Conservation (phyloP, 1,284 basidiomycete genomes). For the Pterulicium gracile region DNA sequence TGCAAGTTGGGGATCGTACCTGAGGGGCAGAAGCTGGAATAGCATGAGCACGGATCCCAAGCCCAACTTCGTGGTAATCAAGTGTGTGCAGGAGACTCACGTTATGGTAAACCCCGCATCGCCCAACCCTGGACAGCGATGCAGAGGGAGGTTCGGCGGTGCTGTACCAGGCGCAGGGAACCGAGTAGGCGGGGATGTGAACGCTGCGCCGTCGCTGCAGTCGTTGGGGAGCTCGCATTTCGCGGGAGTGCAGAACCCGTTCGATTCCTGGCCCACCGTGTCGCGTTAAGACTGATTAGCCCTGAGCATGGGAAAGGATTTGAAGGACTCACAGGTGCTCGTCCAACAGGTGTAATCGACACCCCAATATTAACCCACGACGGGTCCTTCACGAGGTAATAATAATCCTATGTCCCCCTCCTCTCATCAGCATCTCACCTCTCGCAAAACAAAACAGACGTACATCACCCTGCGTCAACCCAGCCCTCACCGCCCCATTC, state of each 20-base stretch:
- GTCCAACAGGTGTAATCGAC: background rate
- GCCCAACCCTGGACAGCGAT: background rate
- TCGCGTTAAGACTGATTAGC: too few species aligned
- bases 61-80: too few species aligned
- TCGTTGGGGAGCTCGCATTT: background rate
- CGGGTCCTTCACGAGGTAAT: background rate
- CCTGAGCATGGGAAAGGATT: too few species aligned
- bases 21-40: background rate
- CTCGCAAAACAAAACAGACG: background rate
- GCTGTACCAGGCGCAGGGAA: background rate
- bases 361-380: background rate
- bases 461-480: background rate
- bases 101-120: background rate
- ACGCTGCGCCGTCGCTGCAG: background rate
- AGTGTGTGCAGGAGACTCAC: too few species aligned
- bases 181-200: background rate
- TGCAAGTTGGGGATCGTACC: background rate
- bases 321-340: background rate
- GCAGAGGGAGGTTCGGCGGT: background rate
- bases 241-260: background rate
- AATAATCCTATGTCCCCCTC: background rate
- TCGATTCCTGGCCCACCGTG: too few species aligned
- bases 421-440: background rate
- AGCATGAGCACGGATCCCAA: too few species aligned
- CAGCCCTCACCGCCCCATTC: background rate